Evolutionary conservation across 2,329 filamentous ascomycete genomes (phyloP).

Genomic region (Trichoderma citrinoviride): DNA sequence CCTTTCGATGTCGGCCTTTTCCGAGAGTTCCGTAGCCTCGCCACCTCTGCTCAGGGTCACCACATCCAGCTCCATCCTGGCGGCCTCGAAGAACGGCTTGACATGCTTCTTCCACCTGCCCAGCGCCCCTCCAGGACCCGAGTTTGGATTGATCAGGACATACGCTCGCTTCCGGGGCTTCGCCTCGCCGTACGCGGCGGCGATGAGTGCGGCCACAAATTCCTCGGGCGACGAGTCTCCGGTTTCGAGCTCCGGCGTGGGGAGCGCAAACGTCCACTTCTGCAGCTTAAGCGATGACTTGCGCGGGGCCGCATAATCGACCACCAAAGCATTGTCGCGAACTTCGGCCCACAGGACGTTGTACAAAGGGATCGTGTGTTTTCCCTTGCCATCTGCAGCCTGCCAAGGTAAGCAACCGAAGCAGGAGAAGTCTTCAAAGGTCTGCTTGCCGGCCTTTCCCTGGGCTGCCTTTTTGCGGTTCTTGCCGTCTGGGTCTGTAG

Average conservation of each 20-base stretch:
- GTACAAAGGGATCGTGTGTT: slow-evolving; percentile 65
- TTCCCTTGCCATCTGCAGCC: slow-evolving; percentile 28
- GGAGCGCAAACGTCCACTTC: slow-evolving; percentile 55
- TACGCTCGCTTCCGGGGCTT: slow-evolving; percentile 75
- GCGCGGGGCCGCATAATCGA: slow-evolving; percentile 68
- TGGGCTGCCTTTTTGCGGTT: slow-evolving; percentile 6
- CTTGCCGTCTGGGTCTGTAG: slow-evolving; percentile 15
- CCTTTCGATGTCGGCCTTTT: slow-evolving; percentile 70
- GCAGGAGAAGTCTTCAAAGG: background rate
- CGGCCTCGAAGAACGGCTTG: slow-evolving; percentile 78
- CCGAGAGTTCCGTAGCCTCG: slow-evolving; percentile 74
- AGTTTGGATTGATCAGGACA: slow-evolving; percentile 86
- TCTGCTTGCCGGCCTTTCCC: slow-evolving; percentile 16
- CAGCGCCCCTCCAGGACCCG: slow-evolving; percentile 74
- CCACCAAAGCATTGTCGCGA: slow-evolving; percentile 57
- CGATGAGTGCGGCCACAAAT: slow-evolving; percentile 66
- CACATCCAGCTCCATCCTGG: slow-evolving; percentile 72
- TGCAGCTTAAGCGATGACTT: slow-evolving; percentile 60
- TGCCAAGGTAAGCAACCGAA: slow-evolving; percentile 16
- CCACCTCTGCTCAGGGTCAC: slow-evolving; percentile 68
- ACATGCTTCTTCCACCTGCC: slow-evolving; percentile 73
- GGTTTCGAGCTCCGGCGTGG: slow-evolving; percentile 21
- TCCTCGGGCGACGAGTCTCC: slow-evolving; percentile 44
- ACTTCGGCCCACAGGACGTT: slow-evolving; percentile 81
- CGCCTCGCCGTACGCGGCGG: slow-evolving; percentile 66